Evolutionary conservation across 169 alveolate species (phyloP), one percentile per base, ranked within the genome.

Genomic region (Plasmodium adleri): DNA sequence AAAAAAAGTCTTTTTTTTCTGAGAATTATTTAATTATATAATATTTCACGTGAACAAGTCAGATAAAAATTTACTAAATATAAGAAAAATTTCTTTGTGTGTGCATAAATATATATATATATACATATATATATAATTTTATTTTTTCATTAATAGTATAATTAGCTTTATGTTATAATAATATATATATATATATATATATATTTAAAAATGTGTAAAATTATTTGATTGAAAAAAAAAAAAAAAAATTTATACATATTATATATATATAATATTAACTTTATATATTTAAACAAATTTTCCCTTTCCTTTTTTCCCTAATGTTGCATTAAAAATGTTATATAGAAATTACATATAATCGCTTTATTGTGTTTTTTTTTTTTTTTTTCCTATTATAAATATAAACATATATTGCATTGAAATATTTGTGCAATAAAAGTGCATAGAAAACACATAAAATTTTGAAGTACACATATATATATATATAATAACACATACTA

Each of bases 381-480:
- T 28, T 78, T 76, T 13, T 74, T 39, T 39, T 39, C 47, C 10
- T 39, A 39, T 39, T 39, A 39, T 39, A 39, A 39, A 39, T 39
- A 39, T 39, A 39, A 39, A 39, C 47, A 78, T 50, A 49, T 76
- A 20, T 78, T 78, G 28, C 64, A 63, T 20, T 63, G 71, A 78
- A 64, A 43, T 43, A 8, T 56, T 78, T 49, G 64, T 49, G 64
- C 78, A 75, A 78, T 49, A 13, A 26, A 58, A 49, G 89, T 78
- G 89, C 89, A 78, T 50, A 6, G 47, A 49, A 73, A 74, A 74
- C 49, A 45, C 73, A 54, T 22, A 70, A 78, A 78, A 78, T 15
- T 66, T 56, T 64, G 56, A 78, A 62, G 59, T 45, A 68, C 88
- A 75, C 63, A 54, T 28, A 73, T 47, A 20, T 20, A 20, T 20